Evolutionary conservation across 129 eudicot genomes (phyloP).

Genomic region (Silybum marianum): DNA sequence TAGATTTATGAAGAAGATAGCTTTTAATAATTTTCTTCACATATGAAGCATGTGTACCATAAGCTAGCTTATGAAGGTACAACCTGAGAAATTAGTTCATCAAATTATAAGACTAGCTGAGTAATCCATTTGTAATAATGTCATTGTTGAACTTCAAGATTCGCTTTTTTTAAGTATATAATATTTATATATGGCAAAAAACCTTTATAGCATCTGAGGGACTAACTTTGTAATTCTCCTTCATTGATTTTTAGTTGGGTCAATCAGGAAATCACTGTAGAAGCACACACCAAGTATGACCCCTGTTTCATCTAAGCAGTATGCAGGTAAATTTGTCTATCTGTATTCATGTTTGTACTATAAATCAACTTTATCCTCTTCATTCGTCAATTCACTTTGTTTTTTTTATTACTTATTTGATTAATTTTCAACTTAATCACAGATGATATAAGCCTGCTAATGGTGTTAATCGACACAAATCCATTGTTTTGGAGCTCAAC

Average conservation of each 20-base stretch:
- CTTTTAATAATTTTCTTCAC: background rate
- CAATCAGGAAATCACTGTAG: background rate
- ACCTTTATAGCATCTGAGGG: background rate
- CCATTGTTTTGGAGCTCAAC: constrained; percentile 63
- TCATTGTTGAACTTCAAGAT: background rate
- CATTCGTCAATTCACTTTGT: background rate
- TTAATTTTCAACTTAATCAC: constrained; percentile 20
- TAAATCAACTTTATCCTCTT: background rate
- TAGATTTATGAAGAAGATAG: too few species aligned
- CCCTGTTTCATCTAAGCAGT: constrained; percentile 52
- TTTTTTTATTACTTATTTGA: background rate
- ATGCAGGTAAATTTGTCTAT: constrained; percentile 36
- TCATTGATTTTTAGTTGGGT: background rate
- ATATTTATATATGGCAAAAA: background rate
- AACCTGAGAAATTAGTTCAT: background rate
- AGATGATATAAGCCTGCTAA: constrained; percentile 72
- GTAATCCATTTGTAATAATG: background rate
- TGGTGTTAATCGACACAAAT: constrained; percentile 69
- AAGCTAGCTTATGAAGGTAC: background rate
- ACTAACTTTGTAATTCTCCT: background rate
- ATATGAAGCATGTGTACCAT: background rate
- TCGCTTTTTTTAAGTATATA: background rate
- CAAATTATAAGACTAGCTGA: background rate
- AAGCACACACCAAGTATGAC: constrained; percentile 31
- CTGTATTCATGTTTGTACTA: background rate